Evolutionary conservation across 106 monocot species (phyloP), one percentile per base, ranked within the genome.

Genomic region (Acorus calamus): DNA sequence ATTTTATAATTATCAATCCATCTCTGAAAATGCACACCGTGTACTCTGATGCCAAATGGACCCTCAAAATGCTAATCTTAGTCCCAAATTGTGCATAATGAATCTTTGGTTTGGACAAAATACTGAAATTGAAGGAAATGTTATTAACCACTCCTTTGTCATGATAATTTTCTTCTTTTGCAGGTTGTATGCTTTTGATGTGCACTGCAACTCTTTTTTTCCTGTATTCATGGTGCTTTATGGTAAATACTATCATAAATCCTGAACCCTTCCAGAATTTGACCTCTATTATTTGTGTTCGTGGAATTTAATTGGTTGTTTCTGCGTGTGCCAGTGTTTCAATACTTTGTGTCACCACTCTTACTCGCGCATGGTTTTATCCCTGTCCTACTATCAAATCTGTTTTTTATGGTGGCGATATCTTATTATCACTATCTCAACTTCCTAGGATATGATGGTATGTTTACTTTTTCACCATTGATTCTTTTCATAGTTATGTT

Each of bases 191-290:
- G 90, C 96, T 45, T 85, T 98, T 69, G 96, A 98, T 63, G 91
- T 98, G 65, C 96, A 98, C 57, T 98, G 96, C 78, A 98, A 98
- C 75, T 98, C 96, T 63, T 98, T 88, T 75, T 91, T 98, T 62
- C 96, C 96, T 10, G 74, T 85, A 41, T 91, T 98, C 66, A 83
- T 98, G 55, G 52, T 98, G 68, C 96, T 98, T 56, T 98, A 91
- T 47, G 96, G 96, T 98, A 91, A 75, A 6, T 49, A 8, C 47
- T 53, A 41, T 52, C 49, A 52, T 47, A 28, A 28, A 28, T 28
- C 28, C 28, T 28, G 28, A 28, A 28, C 28, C 28, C 28, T 28
- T 53, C 11, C 7, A 8, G 28, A 53, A 12, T 7, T 66, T 41
- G 3, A 64, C 54, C 46, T 56, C 2, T 60, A 45, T 54, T 9